These are phyloP conservation scores for Fraxinus pennsylvanica DNA, from an alignment of 257 asterid species.

Conservation along the genomic window DNA sequence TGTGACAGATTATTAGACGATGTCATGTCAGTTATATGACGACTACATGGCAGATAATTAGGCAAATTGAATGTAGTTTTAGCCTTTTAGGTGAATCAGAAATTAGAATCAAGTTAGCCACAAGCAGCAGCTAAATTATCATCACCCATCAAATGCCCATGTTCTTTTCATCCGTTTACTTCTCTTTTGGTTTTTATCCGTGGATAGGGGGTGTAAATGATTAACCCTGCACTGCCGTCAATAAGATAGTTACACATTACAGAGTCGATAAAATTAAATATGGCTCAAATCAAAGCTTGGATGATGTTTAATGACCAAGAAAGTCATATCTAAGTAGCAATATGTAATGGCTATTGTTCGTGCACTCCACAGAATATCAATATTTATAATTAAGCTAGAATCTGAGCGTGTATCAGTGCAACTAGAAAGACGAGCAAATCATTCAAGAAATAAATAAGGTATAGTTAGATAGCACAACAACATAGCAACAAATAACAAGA, in stretches of 20 bases:
- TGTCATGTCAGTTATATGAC: background rate
- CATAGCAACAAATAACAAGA: background rate
- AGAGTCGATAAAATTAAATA: background rate
- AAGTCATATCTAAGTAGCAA: background rate
- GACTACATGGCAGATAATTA: background rate
- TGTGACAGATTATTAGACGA: background rate
- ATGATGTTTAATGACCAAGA: background rate
- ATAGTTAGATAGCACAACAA: background rate
- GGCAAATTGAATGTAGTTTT: background rate
- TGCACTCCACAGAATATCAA: background rate
- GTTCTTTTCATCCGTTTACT: background rate
- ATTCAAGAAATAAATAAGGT: background rate
- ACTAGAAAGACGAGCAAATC: background rate
- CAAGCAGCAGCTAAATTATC: background rate
- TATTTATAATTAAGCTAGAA: background rate
- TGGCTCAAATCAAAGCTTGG: background rate
- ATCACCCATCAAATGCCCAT: background rate
- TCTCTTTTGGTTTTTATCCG: background rate
- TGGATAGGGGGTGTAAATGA: background rate
- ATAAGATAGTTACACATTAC: background rate
- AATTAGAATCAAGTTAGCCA: background rate
- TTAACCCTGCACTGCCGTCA: background rate
- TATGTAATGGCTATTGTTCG: background rate
- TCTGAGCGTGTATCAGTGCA: background rate
- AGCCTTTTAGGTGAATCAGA: background rate